Conservation (phyloP, 1,284 basidiomycete genomes). For the Hymenochaete sp. region DNA sequence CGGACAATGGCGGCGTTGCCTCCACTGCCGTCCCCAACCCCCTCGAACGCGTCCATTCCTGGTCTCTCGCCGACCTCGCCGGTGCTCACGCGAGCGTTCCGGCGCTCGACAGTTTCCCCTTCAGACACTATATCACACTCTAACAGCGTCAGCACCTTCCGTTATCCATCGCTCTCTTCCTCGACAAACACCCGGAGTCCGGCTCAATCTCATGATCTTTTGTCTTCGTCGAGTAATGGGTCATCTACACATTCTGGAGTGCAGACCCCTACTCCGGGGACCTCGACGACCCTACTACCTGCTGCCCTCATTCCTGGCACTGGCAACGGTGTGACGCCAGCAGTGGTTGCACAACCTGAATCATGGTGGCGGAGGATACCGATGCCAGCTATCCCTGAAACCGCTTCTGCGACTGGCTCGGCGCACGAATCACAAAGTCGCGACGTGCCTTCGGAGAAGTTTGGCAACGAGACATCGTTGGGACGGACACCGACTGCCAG, state of each 20-base stretch:
- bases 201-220: slow-evolving; percentile 5
- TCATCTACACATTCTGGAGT: not conserved
- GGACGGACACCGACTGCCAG: slow-evolving; percentile 2
- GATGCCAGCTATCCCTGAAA: slow-evolving; percentile 16
- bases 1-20: too few relatives aligned
- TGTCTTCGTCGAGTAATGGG: not conserved
- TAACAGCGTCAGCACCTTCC: slow-evolving; percentile 7
- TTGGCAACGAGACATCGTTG: too few relatives aligned
- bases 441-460: too few relatives aligned
- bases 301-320: not conserved
- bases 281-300: not conserved
- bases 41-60: too few relatives aligned
- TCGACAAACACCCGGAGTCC: too few relatives aligned
- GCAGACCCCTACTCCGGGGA: not conserved
- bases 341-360: slow-evolving; percentile 1
- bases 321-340: too few relatives aligned
- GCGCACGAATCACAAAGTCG: not conserved
- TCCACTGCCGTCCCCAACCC: too few relatives aligned
- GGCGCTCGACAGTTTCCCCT: not conserved
- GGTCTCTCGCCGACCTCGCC: slow-evolving; percentile 6
- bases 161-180: slow-evolving; percentile 11
- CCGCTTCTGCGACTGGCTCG: slow-evolving; percentile 8
- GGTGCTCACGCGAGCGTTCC: slow-evolving; percentile 7
- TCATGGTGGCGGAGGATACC: slow-evolving; percentile 8
- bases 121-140: not conserved